Base-by-base conservation (phyloP, 305 asterid species). In the Fraxinus floribunda region DNA sequence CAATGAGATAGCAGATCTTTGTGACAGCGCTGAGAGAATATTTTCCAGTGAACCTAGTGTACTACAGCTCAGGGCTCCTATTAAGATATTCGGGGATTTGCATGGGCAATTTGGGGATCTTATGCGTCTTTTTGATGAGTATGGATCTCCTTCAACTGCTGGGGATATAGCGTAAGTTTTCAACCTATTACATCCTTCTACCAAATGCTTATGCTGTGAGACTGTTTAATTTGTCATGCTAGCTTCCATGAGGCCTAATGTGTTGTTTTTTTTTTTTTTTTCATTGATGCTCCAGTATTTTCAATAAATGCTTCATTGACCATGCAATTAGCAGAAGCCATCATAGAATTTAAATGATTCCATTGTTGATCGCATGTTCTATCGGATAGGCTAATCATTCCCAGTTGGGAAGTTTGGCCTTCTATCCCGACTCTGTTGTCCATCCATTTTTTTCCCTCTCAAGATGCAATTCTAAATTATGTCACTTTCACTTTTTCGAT, bases 61-160 rank as follows among this genome's bases (percentile, higher is more conserved):
- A 79, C 89, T 97, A 83, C 98, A 93, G 90, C 95, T 97, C 80
- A 94, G 78, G 89, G 99, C 99, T 88, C 98, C 99, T 85, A 91
- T 97, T 74, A 97, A 97, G 91, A 94, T 97, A 87, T 97, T 97
- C 89, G 99, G 99, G 83, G 99, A 97, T 88, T 90, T 97, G 87
- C 99, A 97, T 62, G 99, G 99, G 55, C 99, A 97, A 86, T 97
- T 97, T 84, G 99, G 99, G 77, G 99, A 97, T 87, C 98, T 97
- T 82, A 97, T 97, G 99, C 95, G 99, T 60, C 98, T 97, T 76
- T 96, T 97, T 82, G 98, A 96, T 77, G 98, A 94, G 88, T 94
- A 94, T 86, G 98, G 98, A 79, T 91, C 98, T 76, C 98, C 98
- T 83, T 94, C 99, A 38, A 94, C 99, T 4, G 98, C 99, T 64